These are phyloP conservation scores for Suhomyces bokatorum DNA, from an alignment of 1,139 yeast genomes.

Conservation along the genomic window DNA sequence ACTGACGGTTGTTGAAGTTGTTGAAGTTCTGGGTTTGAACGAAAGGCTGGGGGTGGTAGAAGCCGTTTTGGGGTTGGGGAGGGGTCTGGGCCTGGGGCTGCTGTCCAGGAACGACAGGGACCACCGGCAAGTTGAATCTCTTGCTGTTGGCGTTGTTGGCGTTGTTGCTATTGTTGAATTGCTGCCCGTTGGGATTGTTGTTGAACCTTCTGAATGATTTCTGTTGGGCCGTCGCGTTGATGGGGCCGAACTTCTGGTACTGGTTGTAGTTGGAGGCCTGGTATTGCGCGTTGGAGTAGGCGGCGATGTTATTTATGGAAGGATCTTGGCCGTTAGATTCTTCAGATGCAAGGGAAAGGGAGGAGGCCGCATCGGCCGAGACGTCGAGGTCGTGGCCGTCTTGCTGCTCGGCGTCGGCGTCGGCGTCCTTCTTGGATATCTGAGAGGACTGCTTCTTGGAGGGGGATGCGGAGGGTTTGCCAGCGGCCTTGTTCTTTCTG, in stretches of 20 bases:
- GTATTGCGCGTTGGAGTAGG: constrained; percentile 6
- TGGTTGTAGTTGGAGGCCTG: constrained; percentile 16
- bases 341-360: constrained; percentile 11
- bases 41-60: constrained; percentile 30
- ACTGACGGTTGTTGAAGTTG: constrained; percentile 21
- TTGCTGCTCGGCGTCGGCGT: constrained; percentile 5
- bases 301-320: constrained; percentile 8
- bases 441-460: constrained; percentile 11
- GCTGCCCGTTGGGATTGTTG: background rate
- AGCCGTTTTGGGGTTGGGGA: constrained; percentile 21
- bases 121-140: constrained; percentile 18
- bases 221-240: constrained; percentile 14
- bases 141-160: constrained; percentile 16
- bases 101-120: constrained; percentile 18
- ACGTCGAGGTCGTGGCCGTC: constrained; percentile 1
- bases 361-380: background rate
- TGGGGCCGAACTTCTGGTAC: constrained; percentile 13
- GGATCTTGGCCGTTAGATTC: constrained; percentile 8
- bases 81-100: constrained; percentile 17
- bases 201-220: constrained; percentile 24
- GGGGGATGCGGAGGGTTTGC: constrained; percentile 12
- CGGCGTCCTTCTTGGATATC: constrained; percentile 11
- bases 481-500: constrained; percentile 35
- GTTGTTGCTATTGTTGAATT: constrained; percentile 3
- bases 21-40: constrained; percentile 25